Base-by-base conservation (phyloP, 176 grass and related monocot species). In the Typha latifolia region DNA sequence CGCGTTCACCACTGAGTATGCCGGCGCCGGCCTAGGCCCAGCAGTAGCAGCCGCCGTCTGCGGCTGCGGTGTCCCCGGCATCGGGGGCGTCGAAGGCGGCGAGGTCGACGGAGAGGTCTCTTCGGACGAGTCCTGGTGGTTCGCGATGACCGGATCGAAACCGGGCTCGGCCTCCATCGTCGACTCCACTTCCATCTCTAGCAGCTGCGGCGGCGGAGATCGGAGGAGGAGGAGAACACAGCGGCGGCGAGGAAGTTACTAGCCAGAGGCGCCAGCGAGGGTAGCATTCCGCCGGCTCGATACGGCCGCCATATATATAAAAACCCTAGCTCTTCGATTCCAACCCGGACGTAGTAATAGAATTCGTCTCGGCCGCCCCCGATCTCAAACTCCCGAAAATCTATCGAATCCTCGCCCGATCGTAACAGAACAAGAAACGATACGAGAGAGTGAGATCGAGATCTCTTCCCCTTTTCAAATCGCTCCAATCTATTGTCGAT, bases 21-120 rank as follows among this genome's bases (percentile, higher is more conserved):
- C 82, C 12, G 94, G 89, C 8, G 94, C 94, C n/a, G 86, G 94
- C 69, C 88, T 82, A 26, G 88, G 85, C 19, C 84, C 91, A 0
- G 67, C 50, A 24, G 12, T 63, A 4, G 48, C 66, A 19, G 51
- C 53, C 4, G 62, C 12, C 3, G 76, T 29, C 7, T 12, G 66
- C 10, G 4, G 29, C 8, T 8, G 62, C 75, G 0, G 32, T 3
- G 67, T 27, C 12, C 12, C 52, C 32, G 62, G 20, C 10, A 9
- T n/a, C 57, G 37, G 52, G 1, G 73, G 56, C 57, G 80, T 29
- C 50, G 43, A 59, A 6, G 76, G 59, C 19, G 73, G 20, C 53
- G 52, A 63, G 4, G 77, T 65, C 16, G 73, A 71, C 50, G 81
- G 64, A 63, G 75, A 72, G 27, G n/a, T 8, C 0, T 59, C 53